Evolutionary conservation across 768 basidiomycete genomes (phyloP).

Genomic region (Pulveroboletus sp.): DNA sequence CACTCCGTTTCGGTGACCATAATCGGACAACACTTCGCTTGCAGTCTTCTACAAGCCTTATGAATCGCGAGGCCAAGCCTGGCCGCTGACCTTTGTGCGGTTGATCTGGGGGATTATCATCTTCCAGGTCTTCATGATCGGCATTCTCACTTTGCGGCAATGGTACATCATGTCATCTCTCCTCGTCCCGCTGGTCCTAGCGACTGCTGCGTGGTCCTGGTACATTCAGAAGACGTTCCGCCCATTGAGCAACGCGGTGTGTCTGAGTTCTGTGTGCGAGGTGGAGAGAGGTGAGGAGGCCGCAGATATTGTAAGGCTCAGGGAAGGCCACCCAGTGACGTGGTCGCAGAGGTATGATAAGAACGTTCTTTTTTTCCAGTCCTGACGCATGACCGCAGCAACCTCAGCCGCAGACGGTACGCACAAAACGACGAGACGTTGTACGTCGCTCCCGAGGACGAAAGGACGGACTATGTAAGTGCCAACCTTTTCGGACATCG

Average conservation of each 20-base stretch:
- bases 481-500: neutral
- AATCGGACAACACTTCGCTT: neutral
- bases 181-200: conserved; percentile 71
- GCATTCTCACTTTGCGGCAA: conserved; percentile 75
- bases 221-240: conserved; percentile 62
- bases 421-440: conserved; percentile 91
- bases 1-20: neutral
- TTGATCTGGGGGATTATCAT: conserved; percentile 90
- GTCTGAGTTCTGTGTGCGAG: conserved; percentile 81
- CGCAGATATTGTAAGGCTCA: conserved; percentile 68
- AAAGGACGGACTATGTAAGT: conserved; percentile 81
- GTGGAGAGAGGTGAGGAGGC: conserved; percentile 88
- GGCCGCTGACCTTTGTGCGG: conserved; percentile 92
- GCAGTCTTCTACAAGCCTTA: conserved; percentile 98
- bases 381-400: conserved; percentile 40
- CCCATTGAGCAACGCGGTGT: conserved; percentile 78
- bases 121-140: conserved; percentile 95
- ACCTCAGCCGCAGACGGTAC: conserved; percentile 82
- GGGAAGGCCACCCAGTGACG: conserved; percentile 81
- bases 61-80: conserved; percentile 95
- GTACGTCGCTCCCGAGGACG: conserved; percentile 94
- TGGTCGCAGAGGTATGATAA: conserved; percentile 74
- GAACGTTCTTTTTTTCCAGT: neutral
- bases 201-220: conserved; percentile 79
- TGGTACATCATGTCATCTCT: conserved; percentile 56